Percentiles rank a stretch among this genome's conserved stretches.
These are phyloP conservation scores for Yarrowia bubula DNA, from an alignment of 805 yeast species.

Conservation along the genomic window DNA sequence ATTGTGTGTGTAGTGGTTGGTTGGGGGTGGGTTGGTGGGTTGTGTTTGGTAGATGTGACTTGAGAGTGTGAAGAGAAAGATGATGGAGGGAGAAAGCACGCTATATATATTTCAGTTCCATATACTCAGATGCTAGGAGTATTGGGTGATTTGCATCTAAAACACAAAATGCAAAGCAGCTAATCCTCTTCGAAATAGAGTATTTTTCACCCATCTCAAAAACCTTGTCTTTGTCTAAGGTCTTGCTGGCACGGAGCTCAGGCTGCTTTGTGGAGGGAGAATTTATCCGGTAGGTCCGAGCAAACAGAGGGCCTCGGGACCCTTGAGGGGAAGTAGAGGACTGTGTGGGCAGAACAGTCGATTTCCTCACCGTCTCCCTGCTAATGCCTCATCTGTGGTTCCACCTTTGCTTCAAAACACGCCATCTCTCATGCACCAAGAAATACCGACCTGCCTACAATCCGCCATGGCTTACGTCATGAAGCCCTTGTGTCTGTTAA, in stretches of 20 bases:
- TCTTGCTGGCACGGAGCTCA: slow-evolving; percentile 12
- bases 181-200: slow-evolving; percentile 16
- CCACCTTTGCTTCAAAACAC: slow-evolving; percentile 8
- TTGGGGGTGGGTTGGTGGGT: neutral
- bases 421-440: slow-evolving; percentile 24
- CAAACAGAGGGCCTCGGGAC: neutral
- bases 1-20: slow-evolving; percentile 17
- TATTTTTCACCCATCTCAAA: slow-evolving; percentile 17
- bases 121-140: slow-evolving; percentile 22
- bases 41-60: neutral
- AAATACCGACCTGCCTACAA: slow-evolving; percentile 1
- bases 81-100: slow-evolving; percentile 16
- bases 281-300: slow-evolving; percentile 14
- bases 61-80: neutral
- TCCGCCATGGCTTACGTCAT: slow-evolving; percentile 19
- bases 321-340: too few relatives aligned
- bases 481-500: slow-evolving; percentile 16
- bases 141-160: slow-evolving; percentile 17
- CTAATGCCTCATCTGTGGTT: neutral
- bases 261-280: neutral
- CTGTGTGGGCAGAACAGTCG: neutral
- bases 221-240: neutral
- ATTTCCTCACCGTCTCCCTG: neutral
- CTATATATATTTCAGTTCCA: slow-evolving; percentile 12
- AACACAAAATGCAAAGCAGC: slow-evolving; percentile 1